These are phyloP conservation scores for Termitomyces sp. DNA, from an alignment of 768 basidiomycete genomes.

Conservation along the genomic window DNA sequence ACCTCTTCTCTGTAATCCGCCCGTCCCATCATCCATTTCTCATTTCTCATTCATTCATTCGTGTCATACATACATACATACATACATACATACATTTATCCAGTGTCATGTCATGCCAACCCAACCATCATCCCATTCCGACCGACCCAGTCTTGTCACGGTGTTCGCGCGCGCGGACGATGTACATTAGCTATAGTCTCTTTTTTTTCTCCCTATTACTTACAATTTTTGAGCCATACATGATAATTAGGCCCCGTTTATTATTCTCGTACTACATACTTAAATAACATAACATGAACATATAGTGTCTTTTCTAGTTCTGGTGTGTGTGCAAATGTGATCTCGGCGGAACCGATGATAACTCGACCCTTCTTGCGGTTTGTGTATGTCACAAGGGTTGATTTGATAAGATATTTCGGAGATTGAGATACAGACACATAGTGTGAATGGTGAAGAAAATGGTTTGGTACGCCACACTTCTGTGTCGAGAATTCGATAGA, in stretches of 20 bases:
- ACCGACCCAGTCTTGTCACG: conserved; percentile 2
- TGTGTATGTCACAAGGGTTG: too few relatives aligned
- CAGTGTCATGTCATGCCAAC: not conserved
- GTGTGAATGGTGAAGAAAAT: too few relatives aligned
- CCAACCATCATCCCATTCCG: not conserved
- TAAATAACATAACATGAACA: conserved; percentile 5
- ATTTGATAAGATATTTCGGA: too few relatives aligned
- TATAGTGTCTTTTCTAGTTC: not conserved
- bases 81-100: not conserved
- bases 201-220: not conserved
- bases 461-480: too few relatives aligned
- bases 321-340: too few relatives aligned
- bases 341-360: too few relatives aligned
- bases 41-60: not conserved
- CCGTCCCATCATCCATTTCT: not conserved
- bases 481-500: too few relatives aligned
- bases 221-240: not conserved
- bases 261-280: not conserved
- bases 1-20: not conserved
- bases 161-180: conserved; percentile 9
- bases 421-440: too few relatives aligned
- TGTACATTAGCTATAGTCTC: conserved; percentile 4
- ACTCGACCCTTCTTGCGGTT: too few relatives aligned
- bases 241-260: not conserved
- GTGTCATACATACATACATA: not conserved